Base-by-base conservation (phyloP, 345 rosid genomes). In the Lumnitzera littorea region DNA sequence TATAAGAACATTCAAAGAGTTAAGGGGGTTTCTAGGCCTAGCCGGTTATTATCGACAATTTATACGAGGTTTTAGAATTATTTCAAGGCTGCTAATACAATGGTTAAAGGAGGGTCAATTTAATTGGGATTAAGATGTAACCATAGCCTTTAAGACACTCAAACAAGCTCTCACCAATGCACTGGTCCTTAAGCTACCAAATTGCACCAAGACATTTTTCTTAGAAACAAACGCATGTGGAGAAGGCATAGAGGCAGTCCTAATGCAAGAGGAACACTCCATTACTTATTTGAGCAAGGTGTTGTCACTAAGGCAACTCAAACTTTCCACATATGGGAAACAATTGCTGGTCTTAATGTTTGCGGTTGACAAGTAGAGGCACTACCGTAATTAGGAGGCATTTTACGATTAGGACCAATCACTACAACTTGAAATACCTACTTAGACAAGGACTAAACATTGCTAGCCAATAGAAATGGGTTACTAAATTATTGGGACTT, bases 251-350 rank as follows among this genome's bases (percentile, higher is more conserved):
- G 51, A 10, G 2, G 51, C 17, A 2, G 51, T 49, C 17, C 10
- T 49, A 49, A 16, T 24, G 29, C 63, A 60, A 49, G 14, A 60
- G 2, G 31, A 29, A 13, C 53, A 29, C 20, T 53, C 52, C 4
- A 47, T 60, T 49, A 55, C 64, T 23, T 61, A 6, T 24, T 15
- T 61, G 5, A 61, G 64, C n/a, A 61, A 61, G 24, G 12, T 16
- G 2, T 5, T 1, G 14, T 50, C 20, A 8, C 46, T 9, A 15
- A 4, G 47, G 2, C 55, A 49, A 15, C 55, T 4, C 4, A 5
- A 3, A 4, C 4, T 27, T 2, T 27, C 29, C 4, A 4, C 4
- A 27, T 27, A 27, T 4, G 29, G 4, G 29, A 27, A 27, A 4
- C 2, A 27, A 27, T 27, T 27, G 29, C 4, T 27, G 29, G 29